Evolutionary conservation across 495 filamentous ascomycete genomes (phyloP).

Genomic region (Neurospora sp.): DNA sequence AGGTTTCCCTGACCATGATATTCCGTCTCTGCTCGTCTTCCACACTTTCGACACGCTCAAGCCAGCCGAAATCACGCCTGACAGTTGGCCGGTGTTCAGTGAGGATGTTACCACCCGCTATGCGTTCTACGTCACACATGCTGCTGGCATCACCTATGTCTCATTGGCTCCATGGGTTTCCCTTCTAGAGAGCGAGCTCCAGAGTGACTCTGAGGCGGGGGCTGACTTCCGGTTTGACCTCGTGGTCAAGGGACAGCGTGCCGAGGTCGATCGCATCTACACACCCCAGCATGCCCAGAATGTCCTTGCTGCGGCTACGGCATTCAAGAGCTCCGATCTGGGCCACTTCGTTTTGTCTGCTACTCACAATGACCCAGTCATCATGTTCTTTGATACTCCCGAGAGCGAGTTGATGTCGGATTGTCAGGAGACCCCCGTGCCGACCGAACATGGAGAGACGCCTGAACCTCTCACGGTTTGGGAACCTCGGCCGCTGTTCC

Average conservation of each 20-base stretch:
- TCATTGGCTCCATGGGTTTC: conserved; percentile 67
- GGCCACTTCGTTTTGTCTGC: conserved; percentile 72
- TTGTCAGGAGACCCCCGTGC: conserved; percentile 18
- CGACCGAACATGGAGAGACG: conserved; percentile 14
- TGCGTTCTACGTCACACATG: conserved; percentile 67
- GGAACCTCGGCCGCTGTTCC: conserved; percentile 57
- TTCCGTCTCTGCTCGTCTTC: conserved; percentile 37
- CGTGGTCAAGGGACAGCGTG: conserved; percentile 52
- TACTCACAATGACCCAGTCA: conserved; percentile 51
- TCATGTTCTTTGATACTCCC: conserved; percentile 58
- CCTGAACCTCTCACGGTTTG: conserved; percentile 27
- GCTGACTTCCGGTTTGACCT: conserved; percentile 63
- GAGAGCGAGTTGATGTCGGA: conserved; percentile 29
- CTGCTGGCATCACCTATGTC: conserved; percentile 58
- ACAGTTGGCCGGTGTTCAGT: conserved; percentile 65
- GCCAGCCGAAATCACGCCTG: conserved; percentile 36
- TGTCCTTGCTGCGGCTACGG: conserved; percentile 50
- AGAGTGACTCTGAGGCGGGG: conserved; percentile 52
- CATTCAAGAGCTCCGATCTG: conserved; percentile 62
- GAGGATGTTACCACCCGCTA: conserved; percentile 63
- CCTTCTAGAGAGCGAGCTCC: conserved; percentile 65
- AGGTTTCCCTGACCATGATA: conserved; percentile 19
- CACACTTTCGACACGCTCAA: conserved; percentile 53
- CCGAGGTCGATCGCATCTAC: conserved; percentile 51
- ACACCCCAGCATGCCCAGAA: conserved; percentile 31